These are phyloP conservation scores for Colletotrichum viniferum DNA, from an alignment of 2,329 filamentous ascomycete genomes.

Conservation along the genomic window DNA sequence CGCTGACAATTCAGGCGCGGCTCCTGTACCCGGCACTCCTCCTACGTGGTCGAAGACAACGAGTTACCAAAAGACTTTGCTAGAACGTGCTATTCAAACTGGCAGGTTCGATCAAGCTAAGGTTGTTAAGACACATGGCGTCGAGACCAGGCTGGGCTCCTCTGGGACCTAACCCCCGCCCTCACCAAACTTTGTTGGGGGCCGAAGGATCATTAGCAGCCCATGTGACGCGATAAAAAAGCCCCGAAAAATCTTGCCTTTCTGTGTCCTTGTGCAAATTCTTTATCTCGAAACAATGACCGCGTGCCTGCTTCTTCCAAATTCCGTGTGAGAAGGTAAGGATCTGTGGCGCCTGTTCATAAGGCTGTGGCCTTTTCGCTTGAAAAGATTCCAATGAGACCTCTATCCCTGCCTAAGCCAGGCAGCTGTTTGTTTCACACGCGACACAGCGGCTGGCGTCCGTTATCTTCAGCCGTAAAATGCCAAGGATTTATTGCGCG, in stretches of 20 bases:
- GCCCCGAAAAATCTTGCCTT: not conserved
- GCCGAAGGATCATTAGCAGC: not conserved
- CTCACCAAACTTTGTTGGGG: not conserved
- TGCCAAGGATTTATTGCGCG: not conserved
- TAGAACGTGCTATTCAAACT: not conserved
- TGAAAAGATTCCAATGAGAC: not conserved
- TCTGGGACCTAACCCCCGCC: not conserved
- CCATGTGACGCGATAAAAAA: not conserved
- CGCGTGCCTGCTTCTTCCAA: not conserved
- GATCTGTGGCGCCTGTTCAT: not conserved
- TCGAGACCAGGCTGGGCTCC: not conserved
- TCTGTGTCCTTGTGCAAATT: not conserved
- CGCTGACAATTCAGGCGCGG: not conserved
- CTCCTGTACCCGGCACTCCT: not conserved
- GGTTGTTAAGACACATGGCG: not conserved
- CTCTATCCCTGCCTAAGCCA: not conserved
- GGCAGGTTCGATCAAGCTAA: not conserved
- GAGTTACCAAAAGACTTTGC: not conserved
- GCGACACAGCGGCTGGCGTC: not conserved
- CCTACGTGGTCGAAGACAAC: not conserved
- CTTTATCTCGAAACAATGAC: not conserved
- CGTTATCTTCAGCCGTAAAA: not conserved
- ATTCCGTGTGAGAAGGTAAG: not conserved
- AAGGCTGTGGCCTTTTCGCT: not conserved
- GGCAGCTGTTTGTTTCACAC: not conserved